Base-by-base conservation (phyloP, 169 alveolate genomes). In the Cryptosporidium andersoni region DNA sequence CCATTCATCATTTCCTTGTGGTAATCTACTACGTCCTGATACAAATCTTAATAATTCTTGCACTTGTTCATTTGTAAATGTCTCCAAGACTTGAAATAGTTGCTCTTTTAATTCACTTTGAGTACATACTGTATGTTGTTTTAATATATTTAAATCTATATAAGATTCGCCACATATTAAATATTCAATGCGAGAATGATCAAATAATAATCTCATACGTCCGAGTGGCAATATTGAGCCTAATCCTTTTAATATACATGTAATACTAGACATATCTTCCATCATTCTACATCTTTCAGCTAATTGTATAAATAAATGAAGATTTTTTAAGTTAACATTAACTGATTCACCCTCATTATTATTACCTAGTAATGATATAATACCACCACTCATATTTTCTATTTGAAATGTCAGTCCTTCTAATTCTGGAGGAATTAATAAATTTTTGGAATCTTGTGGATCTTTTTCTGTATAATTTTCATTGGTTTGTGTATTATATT, bases 81-180 rank as follows among this genome's bases (percentile, higher is more conserved):
- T 89, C 43, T 91, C 94, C 11, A 95, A 80, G 2, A 95, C 95
- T 51, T 93, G 92, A 82, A 95, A 95, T 47, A 95, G 92, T 48
- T 92, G 93, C 25, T 81, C 91, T 81, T 92, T 93, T 62, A 95
- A 93, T 60, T 81, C 89, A 40, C 88, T 81, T 14, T 93, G 93
- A 42, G 92, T 82, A 4, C 95, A 95, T 45, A 89, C 92, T 25
- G 97, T 95, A 82, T 93, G 97, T 4, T 92, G 92, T 49, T 93
- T 88, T 65, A 95, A 91, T 43, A 88, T 91, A 53, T 80, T 94
- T 58, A 95, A 81, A 67, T 95, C 95, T 40, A 95, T 92, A 80
- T 88, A 90, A 25, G 96, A 91, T 82, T 95, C 97, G 4, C 97
- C 97, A 55, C 97, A 95, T 25, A 95, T 94, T 89, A 94, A 88